Percentiles rank a stretch among this genome's conserved stretches.
phyloP scores from a whole-genome alignment of 805 yeast genomes.

The Pichia manshurica region DNA sequence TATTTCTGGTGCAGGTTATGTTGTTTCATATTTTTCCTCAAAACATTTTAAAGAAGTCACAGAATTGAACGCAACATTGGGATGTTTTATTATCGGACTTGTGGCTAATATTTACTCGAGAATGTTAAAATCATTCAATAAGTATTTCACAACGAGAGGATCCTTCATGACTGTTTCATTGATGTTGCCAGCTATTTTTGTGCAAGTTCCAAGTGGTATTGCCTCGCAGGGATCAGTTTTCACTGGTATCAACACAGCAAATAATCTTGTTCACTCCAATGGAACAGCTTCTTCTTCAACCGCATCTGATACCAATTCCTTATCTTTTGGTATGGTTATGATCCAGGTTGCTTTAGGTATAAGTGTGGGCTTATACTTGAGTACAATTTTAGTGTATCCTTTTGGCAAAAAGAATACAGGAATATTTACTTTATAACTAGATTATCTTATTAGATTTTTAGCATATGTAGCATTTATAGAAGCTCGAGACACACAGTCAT shows the following conservation, averaged over 20 bases:
- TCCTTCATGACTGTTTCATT: constrained; percentile 78
- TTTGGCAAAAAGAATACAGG: constrained; percentile 87
- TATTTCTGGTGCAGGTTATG: constrained; percentile 75
- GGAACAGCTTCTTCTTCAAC: constrained; percentile 22
- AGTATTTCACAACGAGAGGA: constrained; percentile 20
- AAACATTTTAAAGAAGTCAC: constrained; percentile 56
- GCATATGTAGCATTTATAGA: background rate
- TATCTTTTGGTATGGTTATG: constrained; percentile 78
- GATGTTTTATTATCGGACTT: constrained; percentile 86
- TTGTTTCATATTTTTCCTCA: constrained; percentile 74
- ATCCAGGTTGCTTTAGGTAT: constrained; percentile 91
- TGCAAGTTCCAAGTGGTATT: constrained; percentile 91
- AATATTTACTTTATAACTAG: constrained; percentile 60
- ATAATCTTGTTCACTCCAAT: constrained; percentile 46
- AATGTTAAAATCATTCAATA: constrained; percentile 58
- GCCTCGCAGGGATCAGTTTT: constrained; percentile 84
- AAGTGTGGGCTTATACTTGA: constrained; percentile 88
- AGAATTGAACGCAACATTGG: constrained; percentile 83
- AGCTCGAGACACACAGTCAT: too few relatives aligned
- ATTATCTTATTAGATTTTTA: background rate
- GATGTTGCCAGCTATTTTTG: constrained; percentile 93
- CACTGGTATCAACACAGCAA: constrained; percentile 74
- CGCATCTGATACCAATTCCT: constrained; percentile 11
- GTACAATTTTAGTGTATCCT: constrained; percentile 86
- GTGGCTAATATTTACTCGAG: constrained; percentile 86